Percentiles rank a stretch among this genome's conserved stretches.
These are phyloP conservation scores for Ambrosiella beaveri DNA, from an alignment of 2,329 filamentous ascomycete genomes.

Conservation along the genomic window DNA sequence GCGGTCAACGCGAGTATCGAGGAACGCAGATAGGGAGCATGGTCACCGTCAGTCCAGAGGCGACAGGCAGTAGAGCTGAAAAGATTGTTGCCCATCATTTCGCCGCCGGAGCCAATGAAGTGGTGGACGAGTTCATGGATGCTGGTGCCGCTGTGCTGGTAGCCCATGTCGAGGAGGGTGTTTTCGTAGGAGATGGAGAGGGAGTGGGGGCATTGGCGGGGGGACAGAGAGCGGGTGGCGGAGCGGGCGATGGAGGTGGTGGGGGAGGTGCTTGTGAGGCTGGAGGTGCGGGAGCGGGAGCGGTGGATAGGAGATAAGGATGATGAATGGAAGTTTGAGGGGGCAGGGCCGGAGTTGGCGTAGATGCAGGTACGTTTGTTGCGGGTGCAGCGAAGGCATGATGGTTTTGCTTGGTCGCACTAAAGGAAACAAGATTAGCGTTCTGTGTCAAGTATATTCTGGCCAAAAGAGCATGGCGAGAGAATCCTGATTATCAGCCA, in stretches of 20 bases:
- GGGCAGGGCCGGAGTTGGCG: neutral
- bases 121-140: conserved; percentile 10
- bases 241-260: neutral
- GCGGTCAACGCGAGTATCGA: conserved; percentile 16
- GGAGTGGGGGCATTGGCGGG: neutral
- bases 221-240: neutral
- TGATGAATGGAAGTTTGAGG: neutral
- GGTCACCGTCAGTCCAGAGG: conserved; percentile 8
- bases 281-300: neutral
- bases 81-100: conserved; percentile 12
- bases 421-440: conserved; percentile 4
- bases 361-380: conserved; percentile 14
- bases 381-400: conserved; percentile 15
- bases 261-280: neutral
- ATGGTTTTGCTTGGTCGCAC: conserved; percentile 16
- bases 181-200: conserved; percentile 9
- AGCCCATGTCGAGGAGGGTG: conserved; percentile 5
- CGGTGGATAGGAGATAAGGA: neutral
- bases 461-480: neutral
- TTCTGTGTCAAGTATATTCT: neutral
- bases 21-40: conserved; percentile 15
- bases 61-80: conserved; percentile 12
- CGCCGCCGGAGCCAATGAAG: conserved; percentile 12
- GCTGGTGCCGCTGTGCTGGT: conserved; percentile 5
- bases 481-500: too few species aligned